phyloP scores from a whole-genome alignment of 805 yeast species.

The Starmerella cellae region DNA sequence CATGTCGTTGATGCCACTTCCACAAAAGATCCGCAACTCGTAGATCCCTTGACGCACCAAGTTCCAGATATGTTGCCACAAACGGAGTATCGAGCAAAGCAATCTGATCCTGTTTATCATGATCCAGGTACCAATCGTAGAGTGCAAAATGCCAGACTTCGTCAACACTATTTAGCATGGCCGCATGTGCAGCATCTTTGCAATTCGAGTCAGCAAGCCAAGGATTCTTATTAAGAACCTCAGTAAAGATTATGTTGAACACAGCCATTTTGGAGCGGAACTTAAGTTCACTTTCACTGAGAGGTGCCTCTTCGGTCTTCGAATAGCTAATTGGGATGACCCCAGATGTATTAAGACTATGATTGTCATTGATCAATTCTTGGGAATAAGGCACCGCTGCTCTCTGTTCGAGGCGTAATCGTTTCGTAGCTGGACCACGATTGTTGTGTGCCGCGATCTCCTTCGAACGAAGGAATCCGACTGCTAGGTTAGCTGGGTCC shows the following conservation, averaged over 20 bases:
- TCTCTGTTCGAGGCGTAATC: not conserved
- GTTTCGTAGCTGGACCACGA: not conserved
- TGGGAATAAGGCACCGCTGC: not conserved
- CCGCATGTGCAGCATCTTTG: slow-evolving; percentile 48
- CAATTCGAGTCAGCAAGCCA: slow-evolving; percentile 47
- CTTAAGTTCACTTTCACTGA: slow-evolving; percentile 26
- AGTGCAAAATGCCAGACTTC: slow-evolving; percentile 81
- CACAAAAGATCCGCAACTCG: slow-evolving; percentile 73
- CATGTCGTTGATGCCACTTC: slow-evolving; percentile 76
- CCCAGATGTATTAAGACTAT: not conserved
- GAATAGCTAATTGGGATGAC: not conserved
- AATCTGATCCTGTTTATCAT: slow-evolving; percentile 63
- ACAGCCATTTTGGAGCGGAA: slow-evolving; percentile 44
- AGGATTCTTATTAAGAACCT: slow-evolving; percentile 43
- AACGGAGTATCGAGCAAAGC: slow-evolving; percentile 72
- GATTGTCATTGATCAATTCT: not conserved
- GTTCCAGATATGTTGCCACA: slow-evolving; percentile 58
- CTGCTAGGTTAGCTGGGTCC: slow-evolving; percentile 48
- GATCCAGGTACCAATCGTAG: slow-evolving; percentile 80
- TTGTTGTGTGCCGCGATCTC: not conserved
- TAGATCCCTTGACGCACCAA: slow-evolving; percentile 38
- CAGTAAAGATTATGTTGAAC: slow-evolving; percentile 57
- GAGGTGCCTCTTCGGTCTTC: not conserved
- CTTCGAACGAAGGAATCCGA: slow-evolving; percentile 35
- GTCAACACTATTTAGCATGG: slow-evolving; percentile 63